A percentile compares a stretch with the other conserved stretches of the same genome.
phyloP scores from a whole-genome alignment of 352 stramenopile genomes.

The Pythium phragmitis region DNA sequence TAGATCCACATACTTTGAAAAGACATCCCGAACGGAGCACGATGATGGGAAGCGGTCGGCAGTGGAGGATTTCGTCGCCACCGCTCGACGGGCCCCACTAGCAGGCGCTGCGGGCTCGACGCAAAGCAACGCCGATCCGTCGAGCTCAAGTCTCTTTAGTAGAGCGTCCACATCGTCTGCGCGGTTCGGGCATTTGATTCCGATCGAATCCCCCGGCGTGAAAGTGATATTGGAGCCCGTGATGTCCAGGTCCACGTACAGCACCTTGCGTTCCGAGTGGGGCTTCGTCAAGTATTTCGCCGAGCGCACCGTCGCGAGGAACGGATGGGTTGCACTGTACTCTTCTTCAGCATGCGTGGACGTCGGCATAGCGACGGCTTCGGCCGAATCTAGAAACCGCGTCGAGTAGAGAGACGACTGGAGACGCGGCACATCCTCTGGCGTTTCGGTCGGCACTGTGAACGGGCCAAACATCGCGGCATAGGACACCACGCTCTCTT shows the following conservation, averaged over 20 bases:
- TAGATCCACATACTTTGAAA: conserved; percentile 84
- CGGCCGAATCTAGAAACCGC: conserved; percentile 33
- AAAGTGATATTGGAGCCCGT: conserved; percentile 56
- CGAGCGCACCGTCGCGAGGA: conserved; percentile 38
- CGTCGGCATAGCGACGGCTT: neutral
- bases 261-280: conserved; percentile 54
- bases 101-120: conserved; percentile 34
- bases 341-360: conserved; percentile 26
- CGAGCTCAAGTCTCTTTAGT: conserved; percentile 49
- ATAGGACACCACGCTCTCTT: conserved; percentile 50
- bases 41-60: conserved; percentile 43
- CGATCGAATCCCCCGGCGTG: conserved; percentile 82
- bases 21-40: conserved; percentile 72
- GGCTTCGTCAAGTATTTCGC: conserved; percentile 53
- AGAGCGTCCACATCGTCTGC: conserved; percentile 61
- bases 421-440: conserved; percentile 55
- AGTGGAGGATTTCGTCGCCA: conserved; percentile 20
- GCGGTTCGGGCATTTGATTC: conserved; percentile 82
- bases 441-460: conserved; percentile 30
- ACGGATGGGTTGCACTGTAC: conserved; percentile 49
- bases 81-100: neutral
- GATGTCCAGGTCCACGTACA: conserved; percentile 52
- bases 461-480: conserved; percentile 59
- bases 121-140: conserved; percentile 33
- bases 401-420: conserved; percentile 51